phyloP scores from a whole-genome alignment of 805 yeast genomes.

The Pichia kluyveri region DNA sequence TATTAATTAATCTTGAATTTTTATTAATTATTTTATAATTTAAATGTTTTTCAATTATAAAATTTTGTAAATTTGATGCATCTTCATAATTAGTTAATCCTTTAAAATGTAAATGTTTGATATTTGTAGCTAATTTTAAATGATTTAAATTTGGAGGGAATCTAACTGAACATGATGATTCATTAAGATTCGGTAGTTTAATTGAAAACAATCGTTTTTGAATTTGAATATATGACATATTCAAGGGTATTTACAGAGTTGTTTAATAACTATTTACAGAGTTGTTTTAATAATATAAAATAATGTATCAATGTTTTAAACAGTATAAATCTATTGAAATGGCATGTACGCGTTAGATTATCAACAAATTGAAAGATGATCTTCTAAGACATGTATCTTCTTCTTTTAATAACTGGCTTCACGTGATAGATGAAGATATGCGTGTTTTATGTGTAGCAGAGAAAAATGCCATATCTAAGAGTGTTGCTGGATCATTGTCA shows the following conservation, averaged over 20 bases:
- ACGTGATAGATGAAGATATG: slow-evolving; percentile 26
- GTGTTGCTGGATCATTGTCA: slow-evolving; percentile 64
- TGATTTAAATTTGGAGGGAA: slow-evolving; percentile 7
- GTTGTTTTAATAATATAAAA: no score
- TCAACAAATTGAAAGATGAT: no score
- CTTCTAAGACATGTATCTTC: no score
- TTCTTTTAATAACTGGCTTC: no score
- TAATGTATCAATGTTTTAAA: no score
- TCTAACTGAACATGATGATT: not conserved
- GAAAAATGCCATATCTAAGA: slow-evolving; percentile 88
- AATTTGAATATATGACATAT: no score
- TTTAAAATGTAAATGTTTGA: slow-evolving; percentile 38
- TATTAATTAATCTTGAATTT: slow-evolving; percentile 24
- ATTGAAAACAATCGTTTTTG: not conserved
- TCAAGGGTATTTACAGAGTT: no score
- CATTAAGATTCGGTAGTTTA: not conserved
- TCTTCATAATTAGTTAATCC: slow-evolving; percentile 30
- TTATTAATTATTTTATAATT: slow-evolving; percentile 20
- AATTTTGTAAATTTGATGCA: slow-evolving; percentile 50
- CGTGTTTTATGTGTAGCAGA: slow-evolving; percentile 91
- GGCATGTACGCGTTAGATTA: no score
- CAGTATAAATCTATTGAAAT: no score
- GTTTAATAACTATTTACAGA: no score
- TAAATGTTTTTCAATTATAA: slow-evolving; percentile 46
- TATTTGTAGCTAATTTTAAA: slow-evolving; percentile 20